These are phyloP conservation scores for Pistacia vera DNA, from an alignment of 345 rosid genomes.

Conservation along the genomic window DNA sequence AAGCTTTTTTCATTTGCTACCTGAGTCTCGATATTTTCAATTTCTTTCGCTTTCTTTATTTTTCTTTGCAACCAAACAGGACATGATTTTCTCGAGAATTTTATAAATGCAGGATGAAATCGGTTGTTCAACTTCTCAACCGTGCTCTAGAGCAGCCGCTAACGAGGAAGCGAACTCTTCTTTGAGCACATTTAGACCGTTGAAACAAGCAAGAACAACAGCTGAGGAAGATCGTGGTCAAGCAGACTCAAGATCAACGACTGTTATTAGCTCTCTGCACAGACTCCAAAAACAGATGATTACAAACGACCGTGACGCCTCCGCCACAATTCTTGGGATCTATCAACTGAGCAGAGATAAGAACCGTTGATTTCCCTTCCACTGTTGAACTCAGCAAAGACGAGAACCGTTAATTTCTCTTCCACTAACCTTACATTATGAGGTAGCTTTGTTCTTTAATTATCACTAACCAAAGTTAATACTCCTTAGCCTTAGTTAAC, in stretches of 20 bases:
- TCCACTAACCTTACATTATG: conserved; percentile 22
- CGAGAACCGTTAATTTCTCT: conserved; percentile 28
- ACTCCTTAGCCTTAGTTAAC: not conserved
- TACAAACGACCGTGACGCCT: conserved; percentile 28
- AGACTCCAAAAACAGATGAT: conserved; percentile 35
- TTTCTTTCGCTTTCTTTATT: not conserved
- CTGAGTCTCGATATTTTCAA: not conserved
- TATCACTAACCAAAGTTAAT: not conserved
- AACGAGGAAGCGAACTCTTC: conserved; percentile 29
- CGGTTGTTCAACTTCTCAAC: conserved; percentile 46
- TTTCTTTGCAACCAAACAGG: conserved; percentile 20
- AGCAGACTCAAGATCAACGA: conserved; percentile 43
- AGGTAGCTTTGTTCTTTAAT: conserved; percentile 13
- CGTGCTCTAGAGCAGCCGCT: conserved; percentile 7
- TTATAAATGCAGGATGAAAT: conserved; percentile 51
- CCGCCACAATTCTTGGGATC: conserved; percentile 32
- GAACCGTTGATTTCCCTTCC: conserved; percentile 26
- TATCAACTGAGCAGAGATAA: conserved; percentile 40
- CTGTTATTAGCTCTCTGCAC: conserved; percentile 28
- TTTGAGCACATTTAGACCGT: conserved; percentile 22
- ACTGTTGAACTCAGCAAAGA: conserved; percentile 34
- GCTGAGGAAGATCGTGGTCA: conserved; percentile 16
- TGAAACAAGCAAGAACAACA: conserved; percentile 40
- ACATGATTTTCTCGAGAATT: too few relatives aligned
- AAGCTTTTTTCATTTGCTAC: not conserved